phyloP scores from a whole-genome alignment of 805 yeast genomes.

The Ogataea philodendri region DNA sequence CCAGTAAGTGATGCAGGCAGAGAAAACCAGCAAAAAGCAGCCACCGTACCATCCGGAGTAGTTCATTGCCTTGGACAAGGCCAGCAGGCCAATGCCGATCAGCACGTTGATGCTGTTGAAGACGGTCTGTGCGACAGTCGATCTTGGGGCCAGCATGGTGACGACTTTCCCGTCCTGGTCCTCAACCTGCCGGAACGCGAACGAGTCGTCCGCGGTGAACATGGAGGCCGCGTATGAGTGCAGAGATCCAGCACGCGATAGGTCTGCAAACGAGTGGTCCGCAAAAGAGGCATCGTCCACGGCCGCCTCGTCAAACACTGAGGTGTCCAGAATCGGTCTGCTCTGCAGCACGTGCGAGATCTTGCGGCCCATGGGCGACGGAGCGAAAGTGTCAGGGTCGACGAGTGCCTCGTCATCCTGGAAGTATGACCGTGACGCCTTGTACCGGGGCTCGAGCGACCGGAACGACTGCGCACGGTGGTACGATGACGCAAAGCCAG shows the following conservation, averaged over 20 bases:
- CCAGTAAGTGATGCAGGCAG: slow-evolving; percentile 71
- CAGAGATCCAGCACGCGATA: slow-evolving; percentile 27
- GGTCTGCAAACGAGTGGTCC: slow-evolving; percentile 30
- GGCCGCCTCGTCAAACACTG: slow-evolving; percentile 37
- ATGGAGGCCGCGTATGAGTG: slow-evolving; percentile 29
- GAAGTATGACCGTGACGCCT: slow-evolving; percentile 63
- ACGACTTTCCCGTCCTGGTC: slow-evolving; percentile 66
- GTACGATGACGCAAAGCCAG: slow-evolving; percentile 76
- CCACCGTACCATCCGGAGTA: slow-evolving; percentile 71
- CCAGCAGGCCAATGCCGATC: slow-evolving; percentile 67
- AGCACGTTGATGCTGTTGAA: slow-evolving; percentile 65
- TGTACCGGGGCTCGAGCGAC: slow-evolving; percentile 53
- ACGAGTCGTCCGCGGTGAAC: slow-evolving; percentile 29
- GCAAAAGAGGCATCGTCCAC: slow-evolving; percentile 44
- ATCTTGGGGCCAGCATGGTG: slow-evolving; percentile 75
- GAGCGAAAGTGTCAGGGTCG: slow-evolving; percentile 68
- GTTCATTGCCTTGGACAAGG: slow-evolving; percentile 62
- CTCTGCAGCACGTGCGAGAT: slow-evolving; percentile 49
- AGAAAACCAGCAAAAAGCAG: slow-evolving; percentile 48
- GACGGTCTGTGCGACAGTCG: slow-evolving; percentile 70
- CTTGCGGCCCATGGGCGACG: slow-evolving; percentile 61
- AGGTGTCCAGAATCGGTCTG: slow-evolving; percentile 22
- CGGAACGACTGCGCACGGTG: slow-evolving; percentile 73
- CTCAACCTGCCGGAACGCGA: slow-evolving; percentile 51
- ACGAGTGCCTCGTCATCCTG: slow-evolving; percentile 59